Conservation (phyloP, 1,284 basidiomycete species). For the Phlebopus sp. region DNA sequence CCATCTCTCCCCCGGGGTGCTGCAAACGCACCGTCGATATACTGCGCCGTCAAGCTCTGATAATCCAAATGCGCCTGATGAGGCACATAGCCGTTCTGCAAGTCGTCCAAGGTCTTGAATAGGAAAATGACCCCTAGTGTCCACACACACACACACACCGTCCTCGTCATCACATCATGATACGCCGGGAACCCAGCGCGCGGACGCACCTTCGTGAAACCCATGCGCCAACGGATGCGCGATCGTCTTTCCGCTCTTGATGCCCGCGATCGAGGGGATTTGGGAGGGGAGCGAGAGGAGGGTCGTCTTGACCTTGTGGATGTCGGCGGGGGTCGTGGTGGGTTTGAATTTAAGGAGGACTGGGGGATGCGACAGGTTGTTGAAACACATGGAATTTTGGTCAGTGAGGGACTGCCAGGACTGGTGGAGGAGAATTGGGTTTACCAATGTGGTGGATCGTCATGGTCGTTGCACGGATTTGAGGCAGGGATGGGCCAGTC, state of each 20-base stretch:
- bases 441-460: too few relatives aligned
- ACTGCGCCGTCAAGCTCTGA: constrained; percentile 8
- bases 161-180: too few relatives aligned
- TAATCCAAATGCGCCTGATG: constrained; percentile 20
- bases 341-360: constrained; percentile 24
- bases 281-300: constrained; percentile 10
- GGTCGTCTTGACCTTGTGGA: constrained; percentile 5
- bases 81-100: constrained; percentile 13
- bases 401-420: too few relatives aligned
- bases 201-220: constrained; percentile 25
- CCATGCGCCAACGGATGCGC: constrained; percentile 20
- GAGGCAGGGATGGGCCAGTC: too few relatives aligned
- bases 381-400: too few relatives aligned
- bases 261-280: constrained; percentile 17
- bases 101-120: constrained; percentile 17
- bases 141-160: too few relatives aligned
- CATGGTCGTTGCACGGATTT: too few relatives aligned
- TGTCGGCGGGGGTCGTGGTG: constrained; percentile 10
- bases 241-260: constrained; percentile 17
- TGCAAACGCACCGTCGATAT: constrained; percentile 27
- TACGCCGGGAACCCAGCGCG: too few relatives aligned
- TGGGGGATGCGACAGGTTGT: too few relatives aligned
- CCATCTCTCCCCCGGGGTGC: too few relatives aligned
- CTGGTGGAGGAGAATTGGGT: too few relatives aligned
- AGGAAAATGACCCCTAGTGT: constrained; percentile 19